Conservation (phyloP, 2,329 filamentous ascomycete genomes). For the Cyphellophora europaea region DNA sequence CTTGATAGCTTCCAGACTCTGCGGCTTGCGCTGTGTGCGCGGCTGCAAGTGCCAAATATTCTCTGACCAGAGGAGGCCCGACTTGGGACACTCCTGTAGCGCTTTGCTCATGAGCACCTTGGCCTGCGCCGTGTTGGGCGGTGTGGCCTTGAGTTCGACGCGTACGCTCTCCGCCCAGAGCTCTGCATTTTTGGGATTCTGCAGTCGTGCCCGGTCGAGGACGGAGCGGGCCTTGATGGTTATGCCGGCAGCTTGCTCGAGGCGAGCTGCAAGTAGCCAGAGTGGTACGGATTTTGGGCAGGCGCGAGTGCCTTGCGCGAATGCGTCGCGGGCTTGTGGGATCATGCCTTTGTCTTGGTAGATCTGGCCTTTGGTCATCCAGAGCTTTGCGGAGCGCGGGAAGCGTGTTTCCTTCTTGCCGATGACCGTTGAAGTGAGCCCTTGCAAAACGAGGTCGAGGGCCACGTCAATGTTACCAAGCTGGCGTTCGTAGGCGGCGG, state of each 20-base stretch:
- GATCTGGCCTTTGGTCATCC: slow-evolving; percentile 98
- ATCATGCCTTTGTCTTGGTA: slow-evolving; percentile 76
- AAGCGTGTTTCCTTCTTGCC: slow-evolving; percentile 59
- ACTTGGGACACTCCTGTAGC: slow-evolving; percentile 80
- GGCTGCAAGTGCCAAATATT: slow-evolving; percentile 91
- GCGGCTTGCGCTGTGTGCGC: slow-evolving; percentile 83
- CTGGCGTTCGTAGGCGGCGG: slow-evolving; percentile 84
- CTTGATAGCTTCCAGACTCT: slow-evolving; percentile 89
- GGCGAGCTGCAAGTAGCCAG: slow-evolving; percentile 78
- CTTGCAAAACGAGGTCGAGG: slow-evolving; percentile 78
- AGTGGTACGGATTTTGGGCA: slow-evolving; percentile 75
- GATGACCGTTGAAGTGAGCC: slow-evolving; percentile 24
- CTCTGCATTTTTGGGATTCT: slow-evolving; percentile 72
- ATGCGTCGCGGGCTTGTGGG: slow-evolving; percentile 81
- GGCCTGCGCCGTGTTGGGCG: slow-evolving; percentile 63
- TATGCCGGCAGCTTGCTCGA: slow-evolving; percentile 77
- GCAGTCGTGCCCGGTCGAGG: slow-evolving; percentile 80
- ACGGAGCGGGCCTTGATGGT: slow-evolving; percentile 89
- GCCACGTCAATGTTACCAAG: slow-evolving; percentile 70
- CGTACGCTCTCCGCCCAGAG: slow-evolving; percentile 93
- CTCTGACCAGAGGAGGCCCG: slow-evolving; percentile 83
- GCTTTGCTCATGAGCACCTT: slow-evolving; percentile 90
- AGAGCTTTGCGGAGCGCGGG: slow-evolving; percentile 76
- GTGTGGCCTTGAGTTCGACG: slow-evolving; percentile 73
- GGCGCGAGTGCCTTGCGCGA: slow-evolving; percentile 76